These are phyloP conservation scores for Saccharomycopsis olivae DNA, from an alignment of 805 yeast species.

Conservation along the genomic window DNA sequence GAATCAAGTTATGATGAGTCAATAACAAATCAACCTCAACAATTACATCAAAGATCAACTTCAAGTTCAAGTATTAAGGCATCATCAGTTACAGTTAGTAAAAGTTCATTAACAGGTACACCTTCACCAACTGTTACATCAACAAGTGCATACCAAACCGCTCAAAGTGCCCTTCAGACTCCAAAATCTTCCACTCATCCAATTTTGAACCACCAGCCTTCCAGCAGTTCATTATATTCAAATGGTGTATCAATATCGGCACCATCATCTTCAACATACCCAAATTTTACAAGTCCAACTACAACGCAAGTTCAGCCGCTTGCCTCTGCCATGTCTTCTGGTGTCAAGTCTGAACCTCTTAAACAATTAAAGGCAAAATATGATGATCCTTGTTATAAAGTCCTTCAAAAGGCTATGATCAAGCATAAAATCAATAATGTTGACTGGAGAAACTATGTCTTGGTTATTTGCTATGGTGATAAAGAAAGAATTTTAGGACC, in stretches of 20 bases:
- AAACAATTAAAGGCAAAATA: slow-evolving; percentile 18
- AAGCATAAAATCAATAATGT: slow-evolving; percentile 67
- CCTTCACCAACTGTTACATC: slow-evolving; percentile 8
- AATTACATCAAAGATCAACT: slow-evolving; percentile 2
- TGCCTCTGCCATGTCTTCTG: background rate
- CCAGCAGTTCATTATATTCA: slow-evolving; percentile 4
- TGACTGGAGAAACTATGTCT: slow-evolving; percentile 82
- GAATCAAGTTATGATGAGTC: slow-evolving; percentile 7
- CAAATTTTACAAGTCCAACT: slow-evolving; percentile 8
- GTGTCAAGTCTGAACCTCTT: slow-evolving; percentile 21
- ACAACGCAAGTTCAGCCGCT: background rate
- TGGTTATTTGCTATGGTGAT: slow-evolving; percentile 85
- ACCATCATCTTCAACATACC: slow-evolving; percentile 5
- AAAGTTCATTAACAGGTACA: slow-evolving; percentile 7
- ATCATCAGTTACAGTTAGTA: background rate
- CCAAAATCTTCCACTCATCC: slow-evolving; percentile 11
- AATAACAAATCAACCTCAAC: background rate
- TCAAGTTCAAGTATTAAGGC: slow-evolving; percentile 12
- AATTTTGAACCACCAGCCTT: slow-evolving; percentile 3
- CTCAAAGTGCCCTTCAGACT: slow-evolving; percentile 16
- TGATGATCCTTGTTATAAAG: slow-evolving; percentile 85
- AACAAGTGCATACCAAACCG: slow-evolving; percentile 14
- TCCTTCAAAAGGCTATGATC: slow-evolving; percentile 79
- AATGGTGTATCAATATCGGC: background rate
- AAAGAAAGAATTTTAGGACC: slow-evolving; percentile 74